Percentiles rank a stretch among this genome's conserved stretches.
phyloP scores from a whole-genome alignment of 139 green algal genomes.

The Chlamydomonas sp. region DNA sequence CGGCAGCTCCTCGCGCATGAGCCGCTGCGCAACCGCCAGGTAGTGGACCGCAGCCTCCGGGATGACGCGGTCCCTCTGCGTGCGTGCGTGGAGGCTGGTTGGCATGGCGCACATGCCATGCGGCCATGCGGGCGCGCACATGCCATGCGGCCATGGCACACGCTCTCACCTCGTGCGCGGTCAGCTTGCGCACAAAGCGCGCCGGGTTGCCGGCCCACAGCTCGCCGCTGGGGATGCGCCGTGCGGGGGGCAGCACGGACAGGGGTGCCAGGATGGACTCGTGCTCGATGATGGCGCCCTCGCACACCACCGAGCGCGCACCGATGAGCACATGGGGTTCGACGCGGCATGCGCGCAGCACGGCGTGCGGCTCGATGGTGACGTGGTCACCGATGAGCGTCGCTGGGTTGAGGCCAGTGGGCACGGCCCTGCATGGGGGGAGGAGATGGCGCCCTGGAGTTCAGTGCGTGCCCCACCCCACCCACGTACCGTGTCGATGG shows the following conservation, averaged over 20 bases:
- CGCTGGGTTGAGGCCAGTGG: conserved; percentile 70
- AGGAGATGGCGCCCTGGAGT: too few species aligned
- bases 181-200: conserved; percentile 68
- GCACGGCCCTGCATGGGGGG: conserved; percentile 33
- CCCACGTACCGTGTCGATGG: too few species aligned
- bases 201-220: conserved; percentile 82
- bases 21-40: conserved; percentile 16
- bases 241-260: conserved; percentile 72
- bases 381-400: conserved; percentile 72
- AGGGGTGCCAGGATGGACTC: conserved; percentile 65
- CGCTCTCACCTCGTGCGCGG: conserved; percentile 52
- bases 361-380: conserved; percentile 68
- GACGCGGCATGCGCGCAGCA: conserved; percentile 67
- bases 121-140: not conserved
- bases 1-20: conserved; percentile 32
- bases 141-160: too few species aligned
- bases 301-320: conserved; percentile 65
- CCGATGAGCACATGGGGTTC: conserved; percentile 59
- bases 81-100: too few species aligned
- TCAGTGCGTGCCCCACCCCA: too few species aligned
- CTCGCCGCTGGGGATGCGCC: conserved; percentile 70
- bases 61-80: conserved; percentile 32
- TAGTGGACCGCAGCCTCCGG: conserved; percentile 30
- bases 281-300: conserved; percentile 70
- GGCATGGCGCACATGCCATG: too few species aligned